Conservation (phyloP, 1,284 basidiomycete genomes). For the Naganishia sp. region DNA sequence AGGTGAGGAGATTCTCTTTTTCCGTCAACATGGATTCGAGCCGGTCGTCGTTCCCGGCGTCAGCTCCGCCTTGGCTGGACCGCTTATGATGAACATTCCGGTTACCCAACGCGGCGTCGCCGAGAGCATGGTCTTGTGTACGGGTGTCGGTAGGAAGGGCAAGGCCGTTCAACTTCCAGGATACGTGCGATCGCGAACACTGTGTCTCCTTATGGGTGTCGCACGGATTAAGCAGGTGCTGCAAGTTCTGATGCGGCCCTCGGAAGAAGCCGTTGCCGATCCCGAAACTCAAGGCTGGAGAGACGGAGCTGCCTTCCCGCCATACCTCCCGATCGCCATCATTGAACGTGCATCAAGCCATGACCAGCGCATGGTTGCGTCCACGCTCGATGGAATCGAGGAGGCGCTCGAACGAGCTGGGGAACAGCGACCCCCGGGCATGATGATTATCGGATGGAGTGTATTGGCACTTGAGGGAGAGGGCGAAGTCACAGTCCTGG, state of each 20-base stretch:
- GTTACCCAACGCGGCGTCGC: slow-evolving; percentile 94
- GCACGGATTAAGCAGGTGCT: slow-evolving; percentile 77
- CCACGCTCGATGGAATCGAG: slow-evolving; percentile 73
- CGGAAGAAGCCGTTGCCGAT: slow-evolving; percentile 27
- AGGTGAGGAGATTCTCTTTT: slow-evolving; percentile 91
- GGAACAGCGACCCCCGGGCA: slow-evolving; percentile 89
- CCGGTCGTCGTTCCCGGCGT: slow-evolving; percentile 86
- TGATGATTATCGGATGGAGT: slow-evolving; percentile 93
- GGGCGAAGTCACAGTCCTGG: slow-evolving; percentile 58
- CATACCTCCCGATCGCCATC: slow-evolving; percentile 80
- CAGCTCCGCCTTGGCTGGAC: slow-evolving; percentile 82
- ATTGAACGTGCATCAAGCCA: slow-evolving; percentile 89
- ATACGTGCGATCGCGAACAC: slow-evolving; percentile 76
- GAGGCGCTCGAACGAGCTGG: slow-evolving; percentile 71
- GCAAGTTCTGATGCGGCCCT: slow-evolving; percentile 58
- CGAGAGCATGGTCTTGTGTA: slow-evolving; percentile 84
- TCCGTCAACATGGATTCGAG: slow-evolving; percentile 79
- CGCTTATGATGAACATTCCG: slow-evolving; percentile 84
- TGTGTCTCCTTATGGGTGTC: slow-evolving; percentile 92
- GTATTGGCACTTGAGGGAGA: slow-evolving; percentile 59
- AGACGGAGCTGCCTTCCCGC: slow-evolving; percentile 69
- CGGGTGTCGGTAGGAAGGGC: slow-evolving; percentile 86
- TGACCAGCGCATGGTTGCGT: slow-evolving; percentile 82
- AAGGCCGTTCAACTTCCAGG: slow-evolving; percentile 81
- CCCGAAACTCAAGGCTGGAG: slow-evolving; percentile 38